Evolutionary conservation across 2,329 filamentous ascomycete genomes (phyloP), one percentile per base, ranked within the genome.

Genomic region (Stagonosporopsis rhizophila): DNA sequence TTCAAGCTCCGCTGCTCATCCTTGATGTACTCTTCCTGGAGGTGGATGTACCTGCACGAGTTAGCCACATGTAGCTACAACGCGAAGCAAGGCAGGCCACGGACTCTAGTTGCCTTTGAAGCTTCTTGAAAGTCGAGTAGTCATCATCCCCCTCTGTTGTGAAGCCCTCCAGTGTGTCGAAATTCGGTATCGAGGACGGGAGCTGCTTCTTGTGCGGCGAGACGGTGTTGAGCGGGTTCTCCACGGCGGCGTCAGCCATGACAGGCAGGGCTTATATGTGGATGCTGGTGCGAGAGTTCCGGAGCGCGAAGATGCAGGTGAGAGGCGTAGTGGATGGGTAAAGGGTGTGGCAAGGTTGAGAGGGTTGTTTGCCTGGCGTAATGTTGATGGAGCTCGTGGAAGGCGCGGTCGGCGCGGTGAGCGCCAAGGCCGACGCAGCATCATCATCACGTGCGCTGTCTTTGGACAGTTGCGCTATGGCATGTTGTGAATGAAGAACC

Each of bases 1-100:
- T 99, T 99, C 77, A 99, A 80, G 80, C 92, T 97, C 82, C 92
- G 89, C 82, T 99, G 95, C 83, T 99, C 95, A 87, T 99, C 95
- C 82, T 99, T 99, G 87, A 99, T 99, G 80, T 99, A 99, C 78
- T 99, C 95, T 80, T 99, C 95, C 81, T 99, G 95, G 69, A 99
- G 85, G 79, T 97, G 92, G 76, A 98, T 96, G 78, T 96, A 91
- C 77, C 89, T 92, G 63, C 28, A 45, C 35, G 23, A 30, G 65
- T 75, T 69, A 77, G 74, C 67, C 58, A 58, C 49, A 39, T 52
- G 45, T 49, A 52, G 39, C 56, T 35, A 11, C 14, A 30, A 19
- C n/a, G 20, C 19, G 38, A 14, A 40, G 15, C 19, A 41, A 23
- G 15, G 28, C 11, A 11, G 49, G 39, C 1, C 34, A 76, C 87